A percentile compares a stretch with the other conserved stretches of the same genome.
Conservation (phyloP, 2,329 filamentous ascomycete genomes). For the Trichoderma lentiforme region DNA sequence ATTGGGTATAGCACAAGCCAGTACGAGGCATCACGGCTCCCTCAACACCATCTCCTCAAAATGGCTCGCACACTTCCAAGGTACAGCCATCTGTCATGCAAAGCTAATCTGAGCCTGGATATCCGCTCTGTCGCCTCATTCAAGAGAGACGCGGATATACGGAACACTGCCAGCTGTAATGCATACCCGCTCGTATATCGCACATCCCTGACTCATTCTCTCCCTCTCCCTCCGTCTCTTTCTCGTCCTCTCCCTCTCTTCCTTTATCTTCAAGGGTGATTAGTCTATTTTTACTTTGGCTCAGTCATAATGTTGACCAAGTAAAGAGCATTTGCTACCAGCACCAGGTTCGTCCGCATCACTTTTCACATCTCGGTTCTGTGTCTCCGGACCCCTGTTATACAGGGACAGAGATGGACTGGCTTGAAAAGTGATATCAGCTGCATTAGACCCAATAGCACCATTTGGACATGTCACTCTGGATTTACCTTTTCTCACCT, state of each 20-base stretch:
- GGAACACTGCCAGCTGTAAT: neutral
- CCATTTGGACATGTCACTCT: conserved; percentile 6
- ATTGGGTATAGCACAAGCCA: neutral
- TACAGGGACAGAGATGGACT: neutral
- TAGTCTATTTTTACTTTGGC: neutral
- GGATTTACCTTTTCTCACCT: neutral
- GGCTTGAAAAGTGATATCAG: conserved; percentile 7
- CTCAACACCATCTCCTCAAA: neutral
- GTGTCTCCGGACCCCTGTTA: neutral
- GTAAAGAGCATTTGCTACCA: neutral
- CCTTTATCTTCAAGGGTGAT: neutral
- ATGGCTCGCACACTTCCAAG: neutral
- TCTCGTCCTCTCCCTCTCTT: neutral
- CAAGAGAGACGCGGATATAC: neutral
- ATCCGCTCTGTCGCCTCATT: neutral
- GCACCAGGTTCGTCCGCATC: neutral
- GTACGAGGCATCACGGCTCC: neutral
- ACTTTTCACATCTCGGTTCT: neutral
- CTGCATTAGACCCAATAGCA: neutral
- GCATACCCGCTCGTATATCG: neutral
- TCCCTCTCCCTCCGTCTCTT: neutral
- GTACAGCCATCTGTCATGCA: neutral
- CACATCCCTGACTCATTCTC: neutral
- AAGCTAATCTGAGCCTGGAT: neutral
- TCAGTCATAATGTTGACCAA: neutral